Evolutionary conservation across 805 yeast genomes (phyloP), one percentile per base, ranked within the genome.

Genomic region (Candida awuae): DNA sequence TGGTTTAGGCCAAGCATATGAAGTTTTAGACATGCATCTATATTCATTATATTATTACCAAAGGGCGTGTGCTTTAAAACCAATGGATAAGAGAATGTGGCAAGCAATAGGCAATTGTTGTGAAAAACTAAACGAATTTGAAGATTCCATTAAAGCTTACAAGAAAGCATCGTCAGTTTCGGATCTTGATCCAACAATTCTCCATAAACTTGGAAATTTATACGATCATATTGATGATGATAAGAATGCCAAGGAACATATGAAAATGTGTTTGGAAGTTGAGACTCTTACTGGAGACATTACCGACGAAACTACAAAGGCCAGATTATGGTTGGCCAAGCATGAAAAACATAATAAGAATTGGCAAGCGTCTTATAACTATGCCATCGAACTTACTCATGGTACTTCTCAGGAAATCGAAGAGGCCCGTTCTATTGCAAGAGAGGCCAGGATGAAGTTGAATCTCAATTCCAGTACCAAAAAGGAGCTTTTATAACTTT

Each of bases 1-100:
- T 59, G 98, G 98, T 2, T 66, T 92, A 37, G 99, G 98, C 1
- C 97, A 92, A 61, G 97, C 97, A 1, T 92, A 92, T 56, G 98
- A 92, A 58, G 95, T 92, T 9, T 65, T 90, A 40, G 97, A 90
- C 50, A 90, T 90, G 96, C 92, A 85, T 55, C 66, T 84, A 44
- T 92, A 88, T 54, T 88, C 97, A 0, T 65, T 88, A 31, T 90
- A 86, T 59, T 92, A 92, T 58, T 92, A 86, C 57, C 96, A 92
- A 61, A 70, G 81, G 35, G 95, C 97, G 0, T 81, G 95, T 37
- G 73, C 87, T 10, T 66, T 92, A 48, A 87, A 84, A 52, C 97
- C 97, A 1, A 61, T 77, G 32, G 99, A 92, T 54, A 80, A 82
- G 51, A 67, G 98, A 48, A 87, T 90, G 85, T 92, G 99, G 99